Percentiles rank a stretch among this genome's conserved stretches.
Conservation (phyloP, 805 yeast species). For the Ogataea methylovora region DNA sequence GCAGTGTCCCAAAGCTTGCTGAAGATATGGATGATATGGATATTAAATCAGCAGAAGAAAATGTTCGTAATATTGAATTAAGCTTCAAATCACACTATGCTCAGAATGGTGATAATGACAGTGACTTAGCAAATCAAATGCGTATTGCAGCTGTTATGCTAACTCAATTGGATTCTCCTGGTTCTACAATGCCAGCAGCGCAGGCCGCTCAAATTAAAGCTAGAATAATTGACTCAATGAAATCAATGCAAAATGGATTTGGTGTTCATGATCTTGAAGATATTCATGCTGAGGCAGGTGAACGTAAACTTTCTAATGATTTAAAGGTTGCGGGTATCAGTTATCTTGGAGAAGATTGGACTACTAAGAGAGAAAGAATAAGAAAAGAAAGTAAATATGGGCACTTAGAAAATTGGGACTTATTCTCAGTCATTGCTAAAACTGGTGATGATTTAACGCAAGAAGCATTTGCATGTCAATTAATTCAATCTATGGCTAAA, state of each 20-base stretch:
- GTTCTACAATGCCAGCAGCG: conserved; percentile 44
- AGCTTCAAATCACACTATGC: conserved; percentile 18
- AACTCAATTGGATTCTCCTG: conserved; percentile 67
- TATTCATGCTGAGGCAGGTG: conserved; percentile 72
- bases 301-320: conserved; percentile 87
- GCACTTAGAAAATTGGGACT: conserved; percentile 85
- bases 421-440: conserved; percentile 91
- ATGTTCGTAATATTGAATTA: conserved; percentile 17
- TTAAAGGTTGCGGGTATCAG: conserved; percentile 72
- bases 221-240: conserved; percentile 66
- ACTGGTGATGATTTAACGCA: conserved; percentile 95
- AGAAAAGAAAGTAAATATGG: conserved; percentile 75
- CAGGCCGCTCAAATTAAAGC: conserved; percentile 64
- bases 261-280: conserved; percentile 44
- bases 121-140: conserved; percentile 82
- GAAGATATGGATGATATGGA: conserved; percentile 1
- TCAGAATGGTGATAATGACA: conserved; percentile 16
- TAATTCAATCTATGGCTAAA: conserved; percentile 78
- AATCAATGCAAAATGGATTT: conserved; percentile 62
- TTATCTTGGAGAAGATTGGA: conserved; percentile 92
- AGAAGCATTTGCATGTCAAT: conserved; percentile 95
- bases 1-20: conserved; percentile 6
- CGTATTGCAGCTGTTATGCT: conserved; percentile 94
- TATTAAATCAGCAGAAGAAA: conserved; percentile 8
- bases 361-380: conserved; percentile 70